A percentile compares a stretch with the other conserved stretches of the same genome.
Conservation (phyloP, 495 filamentous ascomycete species). For the Trichoderma gamsii region DNA sequence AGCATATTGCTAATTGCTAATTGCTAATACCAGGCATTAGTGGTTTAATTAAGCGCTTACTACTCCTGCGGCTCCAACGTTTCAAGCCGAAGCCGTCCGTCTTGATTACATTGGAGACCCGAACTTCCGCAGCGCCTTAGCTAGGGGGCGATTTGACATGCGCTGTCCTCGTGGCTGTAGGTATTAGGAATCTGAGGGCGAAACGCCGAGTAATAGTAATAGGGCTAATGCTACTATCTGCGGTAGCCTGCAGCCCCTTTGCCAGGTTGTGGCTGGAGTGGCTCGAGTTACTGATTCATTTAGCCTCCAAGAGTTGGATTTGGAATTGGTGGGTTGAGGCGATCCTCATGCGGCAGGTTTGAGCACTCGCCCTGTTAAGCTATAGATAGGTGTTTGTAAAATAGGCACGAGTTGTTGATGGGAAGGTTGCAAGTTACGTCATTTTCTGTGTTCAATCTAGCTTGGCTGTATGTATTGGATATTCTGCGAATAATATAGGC, state of each 20-base stretch:
- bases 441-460: neutral
- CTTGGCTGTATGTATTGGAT: too few species aligned
- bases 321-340: too few species aligned
- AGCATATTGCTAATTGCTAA: neutral
- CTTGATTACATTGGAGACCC: neutral
- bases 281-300: too few species aligned
- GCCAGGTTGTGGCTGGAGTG: too few species aligned
- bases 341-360: too few species aligned
- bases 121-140: neutral
- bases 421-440: neutral
- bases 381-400: neutral
- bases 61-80: neutral
- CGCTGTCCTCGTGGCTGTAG: neutral
- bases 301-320: too few species aligned
- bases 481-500: too few species aligned
- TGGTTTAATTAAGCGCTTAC: neutral
- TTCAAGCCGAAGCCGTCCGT: slow-evolving; percentile 4
- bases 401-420: neutral
- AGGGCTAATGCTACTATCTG: too few species aligned
- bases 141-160: neutral
- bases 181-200: neutral
- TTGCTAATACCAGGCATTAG: neutral
- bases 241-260: too few species aligned
- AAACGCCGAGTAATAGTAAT: too few species aligned
- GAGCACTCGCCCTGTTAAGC: too few species aligned